Conservation (phyloP, 2,329 filamentous ascomycete genomes). For the Colletotrichum tanaceti region DNA sequence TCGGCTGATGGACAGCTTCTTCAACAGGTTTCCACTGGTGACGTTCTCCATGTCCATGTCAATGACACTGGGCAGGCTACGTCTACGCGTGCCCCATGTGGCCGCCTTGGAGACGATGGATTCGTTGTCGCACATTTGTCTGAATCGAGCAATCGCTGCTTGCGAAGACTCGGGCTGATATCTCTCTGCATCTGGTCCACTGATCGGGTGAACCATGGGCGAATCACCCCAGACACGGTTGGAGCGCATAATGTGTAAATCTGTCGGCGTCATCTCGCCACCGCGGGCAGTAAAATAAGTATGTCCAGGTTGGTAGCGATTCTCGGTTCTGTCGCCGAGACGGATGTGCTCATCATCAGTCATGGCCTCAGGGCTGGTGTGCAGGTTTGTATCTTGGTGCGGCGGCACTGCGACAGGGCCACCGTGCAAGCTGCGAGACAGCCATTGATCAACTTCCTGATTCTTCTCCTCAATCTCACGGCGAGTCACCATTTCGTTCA, state of each 20-base stretch:
- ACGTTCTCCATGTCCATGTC: slow-evolving; percentile 68
- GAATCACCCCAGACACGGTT: slow-evolving; percentile 62
- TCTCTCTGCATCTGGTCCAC: slow-evolving; percentile 45
- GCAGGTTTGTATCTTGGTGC: slow-evolving; percentile 19
- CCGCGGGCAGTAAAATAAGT: slow-evolving; percentile 60
- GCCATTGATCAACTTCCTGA: slow-evolving; percentile 63
- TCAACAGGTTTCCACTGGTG: slow-evolving; percentile 70
- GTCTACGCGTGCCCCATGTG: slow-evolving; percentile 76
- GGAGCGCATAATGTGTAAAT: slow-evolving; percentile 62
- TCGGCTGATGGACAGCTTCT: slow-evolving; percentile 68
- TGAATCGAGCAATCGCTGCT: slow-evolving; percentile 65
- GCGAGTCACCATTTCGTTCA: slow-evolving; percentile 60
- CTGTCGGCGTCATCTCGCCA: slow-evolving; percentile 57
- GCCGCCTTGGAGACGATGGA: slow-evolving; percentile 72
- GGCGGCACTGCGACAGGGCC: slow-evolving; percentile 20
- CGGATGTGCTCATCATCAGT: slow-evolving; percentile 54
- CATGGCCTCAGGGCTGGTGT: slow-evolving; percentile 32
- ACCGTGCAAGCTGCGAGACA: slow-evolving; percentile 50
- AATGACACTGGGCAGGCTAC: slow-evolving; percentile 68
- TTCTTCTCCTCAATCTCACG: slow-evolving; percentile 61
- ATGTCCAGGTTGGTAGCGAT: slow-evolving; percentile 60
- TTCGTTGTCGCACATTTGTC: slow-evolving; percentile 65
- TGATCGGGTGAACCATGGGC: slow-evolving; percentile 61
- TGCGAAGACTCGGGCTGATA: slow-evolving; percentile 64
- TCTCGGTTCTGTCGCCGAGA: slow-evolving; percentile 61